These are phyloP conservation scores for Lophium mytilinum DNA, from an alignment of 495 filamentous ascomycete genomes.

Conservation along the genomic window DNA sequence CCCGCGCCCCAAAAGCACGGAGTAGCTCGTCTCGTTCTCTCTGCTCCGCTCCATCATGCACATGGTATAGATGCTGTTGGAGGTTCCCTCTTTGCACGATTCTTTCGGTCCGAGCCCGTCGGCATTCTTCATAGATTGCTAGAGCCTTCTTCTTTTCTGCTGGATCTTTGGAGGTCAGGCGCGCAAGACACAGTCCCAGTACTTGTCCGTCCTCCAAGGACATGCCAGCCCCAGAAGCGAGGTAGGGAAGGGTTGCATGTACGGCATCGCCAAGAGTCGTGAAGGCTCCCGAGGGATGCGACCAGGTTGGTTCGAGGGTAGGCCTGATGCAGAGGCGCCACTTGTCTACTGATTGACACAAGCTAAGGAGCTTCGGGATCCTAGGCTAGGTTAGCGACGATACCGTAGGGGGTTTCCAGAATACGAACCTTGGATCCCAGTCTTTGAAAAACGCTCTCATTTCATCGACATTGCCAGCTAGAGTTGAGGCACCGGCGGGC, in stretches of 20 bases:
- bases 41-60: conserved; percentile 47
- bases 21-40: conserved; percentile 37
- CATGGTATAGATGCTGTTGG: conserved; percentile 45
- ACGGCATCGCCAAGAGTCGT: conserved; percentile 21
- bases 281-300: conserved; percentile 15
- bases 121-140: conserved; percentile 41
- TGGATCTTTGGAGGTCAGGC: conserved; percentile 31
- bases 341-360: conserved; percentile 22
- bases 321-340: conserved; percentile 25
- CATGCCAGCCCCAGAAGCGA: conserved; percentile 20
- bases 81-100: conserved; percentile 45
- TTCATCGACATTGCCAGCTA: conserved; percentile 55
- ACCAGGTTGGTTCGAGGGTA: conserved; percentile 18
- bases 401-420: neutral
- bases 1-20: conserved; percentile 1
- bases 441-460: conserved; percentile 54
- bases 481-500: conserved; percentile 46
- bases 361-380: conserved; percentile 21
- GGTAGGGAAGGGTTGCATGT: conserved; percentile 27
- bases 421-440: conserved; percentile 41
- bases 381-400: neutral
- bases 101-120: conserved; percentile 42
- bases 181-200: conserved; percentile 32
- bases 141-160: conserved; percentile 35
- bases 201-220: conserved; percentile 22